A percentile compares a stretch with the other conserved stretches of the same genome.
phyloP scores from a whole-genome alignment of 257 asterid genomes.

The Scutellaria barbata region DNA sequence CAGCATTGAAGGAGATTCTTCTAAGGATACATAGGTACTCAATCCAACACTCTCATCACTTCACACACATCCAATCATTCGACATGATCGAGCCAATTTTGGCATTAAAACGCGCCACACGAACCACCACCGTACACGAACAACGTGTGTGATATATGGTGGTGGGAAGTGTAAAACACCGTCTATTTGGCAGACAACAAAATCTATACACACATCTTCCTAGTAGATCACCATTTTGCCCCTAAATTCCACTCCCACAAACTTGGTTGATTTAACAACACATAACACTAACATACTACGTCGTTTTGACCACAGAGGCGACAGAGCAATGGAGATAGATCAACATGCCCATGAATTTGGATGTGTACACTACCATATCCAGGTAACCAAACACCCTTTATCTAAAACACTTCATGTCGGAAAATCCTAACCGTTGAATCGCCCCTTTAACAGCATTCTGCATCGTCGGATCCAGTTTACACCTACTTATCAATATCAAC shows the following conservation, averaged over 20 bases:
- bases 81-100: too few relatives aligned
- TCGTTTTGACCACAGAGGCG: slow-evolving; percentile 51
- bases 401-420: too few relatives aligned
- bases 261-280: too few relatives aligned
- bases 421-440: slow-evolving; percentile 6
- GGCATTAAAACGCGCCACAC: too few relatives aligned
- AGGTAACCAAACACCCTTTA: slow-evolving; percentile 47
- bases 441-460: slow-evolving; percentile 56
- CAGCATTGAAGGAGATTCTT: slow-evolving; percentile 78
- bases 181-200: slow-evolving; percentile 29
- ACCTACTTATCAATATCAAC: slow-evolving; percentile 74
- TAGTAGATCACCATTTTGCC: background rate
- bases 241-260: too few relatives aligned
- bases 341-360: slow-evolving; percentile 86
- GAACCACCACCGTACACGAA: too few relatives aligned
- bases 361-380: slow-evolving; percentile 77
- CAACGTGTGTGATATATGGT: background rate
- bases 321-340: slow-evolving; percentile 63
- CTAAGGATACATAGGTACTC: slow-evolving; percentile 69
- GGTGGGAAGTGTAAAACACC: background rate
- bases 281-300: background rate
- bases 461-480: slow-evolving; percentile 60
- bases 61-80: background rate
- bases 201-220: background rate
- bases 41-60: slow-evolving; percentile 3